Percentiles rank a stretch among this genome's conserved stretches.
Conservation (phyloP, 164 flowering plant genomes). For the Magnolia sinica region DNA sequence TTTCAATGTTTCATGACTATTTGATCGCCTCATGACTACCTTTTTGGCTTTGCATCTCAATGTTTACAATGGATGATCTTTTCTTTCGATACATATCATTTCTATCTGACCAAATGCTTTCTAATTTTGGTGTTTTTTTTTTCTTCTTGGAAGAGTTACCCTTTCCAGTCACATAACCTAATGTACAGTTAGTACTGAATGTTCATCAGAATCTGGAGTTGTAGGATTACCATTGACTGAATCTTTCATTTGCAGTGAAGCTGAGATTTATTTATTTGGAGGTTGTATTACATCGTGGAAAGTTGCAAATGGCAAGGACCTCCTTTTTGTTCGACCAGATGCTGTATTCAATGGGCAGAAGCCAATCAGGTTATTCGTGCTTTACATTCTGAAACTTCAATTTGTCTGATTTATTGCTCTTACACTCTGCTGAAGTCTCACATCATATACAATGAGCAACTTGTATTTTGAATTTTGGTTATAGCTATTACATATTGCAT, state of each 20-base stretch:
- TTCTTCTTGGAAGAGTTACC: no score
- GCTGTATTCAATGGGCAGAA: constrained; percentile 86
- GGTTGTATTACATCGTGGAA: constrained; percentile 95
- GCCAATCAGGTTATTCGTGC: constrained; percentile 75
- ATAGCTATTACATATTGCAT: background rate
- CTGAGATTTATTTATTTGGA: constrained; percentile 81
- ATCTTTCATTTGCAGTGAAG: constrained; percentile 54
- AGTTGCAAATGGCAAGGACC: constrained; percentile 66
- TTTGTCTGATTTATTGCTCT: background rate
- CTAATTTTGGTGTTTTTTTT: no score
- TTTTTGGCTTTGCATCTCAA: no score
- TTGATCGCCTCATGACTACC: no score
- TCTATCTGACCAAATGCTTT: no score
- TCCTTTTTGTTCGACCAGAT: constrained; percentile 91
- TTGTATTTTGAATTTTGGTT: background rate
- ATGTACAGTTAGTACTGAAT: no score
- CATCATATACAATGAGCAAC: background rate
- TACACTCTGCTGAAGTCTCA: background rate
- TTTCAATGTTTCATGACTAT: no score
- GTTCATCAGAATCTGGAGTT: background rate
- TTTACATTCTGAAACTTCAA: background rate
- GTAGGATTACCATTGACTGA: background rate
- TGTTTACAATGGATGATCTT: background rate
- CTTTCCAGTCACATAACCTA: no score
- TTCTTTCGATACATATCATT: constrained; percentile 10